phyloP scores from a whole-genome alignment of 768 basidiomycete genomes.

The Leccinum uliginosum region DNA sequence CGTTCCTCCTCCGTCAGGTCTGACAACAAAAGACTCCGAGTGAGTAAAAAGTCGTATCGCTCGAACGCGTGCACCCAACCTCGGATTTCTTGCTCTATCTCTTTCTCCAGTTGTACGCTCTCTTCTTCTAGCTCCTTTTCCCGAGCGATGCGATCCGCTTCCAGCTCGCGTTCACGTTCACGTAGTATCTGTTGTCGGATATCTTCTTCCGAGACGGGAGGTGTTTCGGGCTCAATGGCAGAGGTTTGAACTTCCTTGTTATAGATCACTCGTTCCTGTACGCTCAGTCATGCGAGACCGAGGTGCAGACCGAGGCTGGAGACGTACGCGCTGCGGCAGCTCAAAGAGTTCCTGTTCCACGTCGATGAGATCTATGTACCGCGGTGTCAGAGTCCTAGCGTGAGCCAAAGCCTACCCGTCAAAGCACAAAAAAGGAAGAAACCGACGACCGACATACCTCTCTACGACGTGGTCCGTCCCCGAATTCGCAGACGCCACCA shows the following conservation, averaged over 20 bases:
- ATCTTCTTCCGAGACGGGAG: constrained; percentile 60
- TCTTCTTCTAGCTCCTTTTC: constrained; percentile 83
- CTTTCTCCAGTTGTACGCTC: constrained; percentile 75
- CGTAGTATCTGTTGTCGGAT: constrained; percentile 62
- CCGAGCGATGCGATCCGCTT: constrained; percentile 61
- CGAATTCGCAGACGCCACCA: constrained; percentile 46
- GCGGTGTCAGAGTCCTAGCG: constrained; percentile 55
- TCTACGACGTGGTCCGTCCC: constrained; percentile 68
- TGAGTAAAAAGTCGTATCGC: neutral
- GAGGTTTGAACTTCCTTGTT: constrained; percentile 85
- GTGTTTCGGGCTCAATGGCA: constrained; percentile 52
- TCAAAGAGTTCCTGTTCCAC: constrained; percentile 89
- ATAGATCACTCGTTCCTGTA: constrained; percentile 72
- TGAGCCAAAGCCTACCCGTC: constrained; percentile 4
- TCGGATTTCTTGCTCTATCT: constrained; percentile 83
- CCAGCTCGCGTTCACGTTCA: constrained; percentile 62
- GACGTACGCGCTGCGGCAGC: constrained; percentile 73
- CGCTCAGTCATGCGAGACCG: neutral
- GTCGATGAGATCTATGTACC: constrained; percentile 76
- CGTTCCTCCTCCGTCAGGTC: constrained; percentile 79
- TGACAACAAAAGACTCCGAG: constrained; percentile 25
- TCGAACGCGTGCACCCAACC: constrained; percentile 38
- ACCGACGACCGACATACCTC: constrained; percentile 42
- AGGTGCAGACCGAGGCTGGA: neutral
- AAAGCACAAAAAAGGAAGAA: neutral